phyloP scores from a whole-genome alignment of 1,284 basidiomycete genomes.

The Pisolithus thermaeus region DNA sequence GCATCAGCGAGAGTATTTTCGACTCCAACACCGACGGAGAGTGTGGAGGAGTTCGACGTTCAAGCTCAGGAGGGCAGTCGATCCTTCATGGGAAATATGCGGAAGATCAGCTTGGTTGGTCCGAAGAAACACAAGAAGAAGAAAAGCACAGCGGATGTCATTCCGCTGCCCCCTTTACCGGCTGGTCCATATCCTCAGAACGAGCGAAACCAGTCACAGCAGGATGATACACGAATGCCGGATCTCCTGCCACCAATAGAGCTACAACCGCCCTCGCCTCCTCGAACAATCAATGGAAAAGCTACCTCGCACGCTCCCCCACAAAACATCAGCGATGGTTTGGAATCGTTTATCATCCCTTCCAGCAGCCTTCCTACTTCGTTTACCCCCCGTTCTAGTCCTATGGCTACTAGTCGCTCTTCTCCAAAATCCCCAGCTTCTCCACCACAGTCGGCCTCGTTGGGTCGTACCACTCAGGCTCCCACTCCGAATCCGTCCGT shows the following conservation, averaged over 20 bases:
- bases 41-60: conserved; percentile 20
- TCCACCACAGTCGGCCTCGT: conserved; percentile 53
- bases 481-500: conserved; percentile 26
- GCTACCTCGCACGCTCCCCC: conserved; percentile 19
- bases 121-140: conserved; percentile 32
- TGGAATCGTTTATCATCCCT: conserved; percentile 18
- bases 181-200: conserved; percentile 11
- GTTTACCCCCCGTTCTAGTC: conserved; percentile 15
- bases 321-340: conserved; percentile 14
- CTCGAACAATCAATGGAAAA: conserved; percentile 29
- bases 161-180: conserved; percentile 10
- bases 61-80: conserved; percentile 38
- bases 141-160: conserved; percentile 21
- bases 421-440: conserved; percentile 34
- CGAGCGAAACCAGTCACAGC: conserved; percentile 14
- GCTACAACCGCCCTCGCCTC: conserved; percentile 64
- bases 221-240: conserved; percentile 11
- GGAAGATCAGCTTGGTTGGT: conserved; percentile 57
- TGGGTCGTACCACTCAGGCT: conserved; percentile 52
- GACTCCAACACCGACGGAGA: conserved; percentile 26
- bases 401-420: conserved; percentile 16
- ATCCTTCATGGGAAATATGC: conserved; percentile 58
- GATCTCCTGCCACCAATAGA: conserved; percentile 59
- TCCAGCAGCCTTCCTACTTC: conserved; percentile 23
- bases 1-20: conserved; percentile 29